Base-by-base conservation (phyloP, 192 early-diverging fungal genomes). In the Coemansia sp. region DNA sequence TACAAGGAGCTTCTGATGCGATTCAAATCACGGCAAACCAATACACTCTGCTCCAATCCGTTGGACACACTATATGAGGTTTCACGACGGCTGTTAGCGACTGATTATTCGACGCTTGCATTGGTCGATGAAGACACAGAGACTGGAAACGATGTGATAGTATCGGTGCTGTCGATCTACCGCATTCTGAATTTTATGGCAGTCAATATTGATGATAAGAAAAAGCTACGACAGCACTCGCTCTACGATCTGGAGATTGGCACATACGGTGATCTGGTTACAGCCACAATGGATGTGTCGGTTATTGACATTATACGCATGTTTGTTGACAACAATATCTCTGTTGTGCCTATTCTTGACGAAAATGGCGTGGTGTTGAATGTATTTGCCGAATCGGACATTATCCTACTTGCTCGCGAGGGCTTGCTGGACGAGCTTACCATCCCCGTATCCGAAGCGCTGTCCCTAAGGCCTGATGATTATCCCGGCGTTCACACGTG, bases 361-460 rank as follows among this genome's bases (percentile, higher is more conserved):
- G 89, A 94, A 39, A 63, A 79, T 87, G 92, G 88, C 39, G 74
- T 86, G 14, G 94, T 98, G 30, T 66, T 97, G 39, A 94, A 98
- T 74, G 95, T 97, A 31, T 98, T 94, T 85, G 96, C 95, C 71
- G 94, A 95, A 54, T 94, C 92, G 19, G 96, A 98, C 86, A 93
- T 97, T 17, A 90, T 98, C 86, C 89, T 97, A 83, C 75, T 84
- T 54, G 78, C 75, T 8, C 82, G 82, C 33, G 82, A 84, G 64
- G 82, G 78, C 21, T 61, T 79, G 57, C 71, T 84, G 25, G 82
- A 74, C 54, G 89, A 95, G 66, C 84, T 97, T 54, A 89, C 92
- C 68, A 89, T 95, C 36, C 92, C 93, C 8, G 91, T 98, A 8
- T 88, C 87, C 27, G 91, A 95, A 65, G 94, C 95, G 11, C 68